Percentiles rank a stretch among this genome's conserved stretches.
Conservation (phyloP, 176 grass and related monocot genomes). For the Phyllostachys edulis region DNA sequence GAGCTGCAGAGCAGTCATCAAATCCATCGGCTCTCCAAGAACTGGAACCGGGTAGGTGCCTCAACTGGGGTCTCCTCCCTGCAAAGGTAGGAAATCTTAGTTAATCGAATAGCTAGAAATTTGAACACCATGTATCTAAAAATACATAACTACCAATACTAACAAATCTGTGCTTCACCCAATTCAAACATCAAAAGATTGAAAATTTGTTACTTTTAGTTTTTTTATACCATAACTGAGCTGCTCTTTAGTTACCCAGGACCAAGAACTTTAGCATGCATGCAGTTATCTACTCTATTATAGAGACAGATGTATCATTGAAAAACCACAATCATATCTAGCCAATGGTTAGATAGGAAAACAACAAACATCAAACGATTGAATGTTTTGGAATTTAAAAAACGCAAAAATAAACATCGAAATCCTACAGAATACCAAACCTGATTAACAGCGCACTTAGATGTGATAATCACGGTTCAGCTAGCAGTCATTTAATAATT, state of each 20-base stretch:
- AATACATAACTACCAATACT: neutral
- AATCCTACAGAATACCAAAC: neutral
- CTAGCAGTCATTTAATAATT: neutral
- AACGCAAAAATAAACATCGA: neutral
- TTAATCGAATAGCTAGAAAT: neutral
- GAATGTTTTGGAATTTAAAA: neutral
- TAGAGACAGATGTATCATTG: neutral
- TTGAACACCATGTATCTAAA: neutral
- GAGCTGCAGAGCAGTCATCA: slow-evolving; percentile 69
- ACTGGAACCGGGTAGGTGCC: slow-evolving; percentile 36
- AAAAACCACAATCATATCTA: neutral
- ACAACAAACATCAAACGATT: too few relatives aligned
- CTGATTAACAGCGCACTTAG: neutral
- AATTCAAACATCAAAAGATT: neutral
- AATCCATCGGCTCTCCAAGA: slow-evolving; percentile 75
- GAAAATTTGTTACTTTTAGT: neutral
- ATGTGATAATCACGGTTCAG: neutral
- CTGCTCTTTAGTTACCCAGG: neutral
- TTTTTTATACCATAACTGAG: neutral
- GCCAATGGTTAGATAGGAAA: too few relatives aligned
- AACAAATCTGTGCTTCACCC: neutral
- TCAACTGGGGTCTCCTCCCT: slow-evolving; percentile 51
- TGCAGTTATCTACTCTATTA: neutral
- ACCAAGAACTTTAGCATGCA: neutral
- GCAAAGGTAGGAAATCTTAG: neutral